phyloP scores from a whole-genome alignment of 163 green algal genomes.

The Chlorella variabilis region DNA sequence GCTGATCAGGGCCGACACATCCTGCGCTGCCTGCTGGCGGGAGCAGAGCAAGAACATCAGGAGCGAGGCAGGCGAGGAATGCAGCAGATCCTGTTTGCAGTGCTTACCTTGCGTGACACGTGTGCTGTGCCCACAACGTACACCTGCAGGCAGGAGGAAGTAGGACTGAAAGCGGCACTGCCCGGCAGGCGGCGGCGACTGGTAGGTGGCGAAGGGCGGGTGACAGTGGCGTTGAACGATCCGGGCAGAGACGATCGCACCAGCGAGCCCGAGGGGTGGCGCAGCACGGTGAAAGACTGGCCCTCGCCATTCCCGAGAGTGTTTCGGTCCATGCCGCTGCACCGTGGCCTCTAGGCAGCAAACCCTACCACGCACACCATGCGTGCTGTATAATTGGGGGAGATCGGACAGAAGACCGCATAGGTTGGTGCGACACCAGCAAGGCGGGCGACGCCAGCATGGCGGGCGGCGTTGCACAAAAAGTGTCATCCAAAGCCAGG shows the following conservation, averaged over 20 bases:
- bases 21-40: conserved; percentile 8
- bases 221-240: no score
- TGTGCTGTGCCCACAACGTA: conserved; percentile 42
- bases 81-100: no score
- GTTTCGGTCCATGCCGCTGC: background rate
- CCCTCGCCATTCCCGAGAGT: background rate
- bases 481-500: no score
- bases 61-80: no score
- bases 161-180: background rate
- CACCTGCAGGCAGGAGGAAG: conserved; percentile 12
- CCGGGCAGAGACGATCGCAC: background rate
- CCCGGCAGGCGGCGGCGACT: background rate
- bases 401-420: no score
- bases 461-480: no score
- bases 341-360: no score
- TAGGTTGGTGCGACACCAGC: no score
- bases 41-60: background rate
- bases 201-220: background rate
- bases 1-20: conserved; percentile 28
- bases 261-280: conserved; percentile 24
- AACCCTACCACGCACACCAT: no score
- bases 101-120: conserved; percentile 29
- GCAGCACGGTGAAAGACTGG: background rate
- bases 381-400: no score
- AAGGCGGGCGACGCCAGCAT: no score